phyloP scores from a whole-genome alignment of 495 filamentous ascomycete species.

The Trypethelium eluteriae region DNA sequence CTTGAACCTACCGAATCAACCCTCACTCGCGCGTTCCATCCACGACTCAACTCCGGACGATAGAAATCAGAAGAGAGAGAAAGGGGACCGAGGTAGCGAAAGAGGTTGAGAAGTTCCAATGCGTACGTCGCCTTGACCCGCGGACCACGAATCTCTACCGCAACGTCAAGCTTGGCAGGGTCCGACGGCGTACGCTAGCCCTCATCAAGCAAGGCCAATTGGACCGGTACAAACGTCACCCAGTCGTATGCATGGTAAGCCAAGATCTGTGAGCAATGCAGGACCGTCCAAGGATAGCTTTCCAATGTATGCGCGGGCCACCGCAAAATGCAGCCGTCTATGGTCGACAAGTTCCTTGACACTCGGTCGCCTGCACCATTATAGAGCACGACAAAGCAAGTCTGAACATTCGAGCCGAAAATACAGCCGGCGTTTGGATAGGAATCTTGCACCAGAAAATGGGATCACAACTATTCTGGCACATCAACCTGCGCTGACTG shows the following conservation, averaged over 20 bases:
- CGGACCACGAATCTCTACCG: slow-evolving; percentile 4
- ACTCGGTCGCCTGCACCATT: not conserved
- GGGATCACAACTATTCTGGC: not conserved
- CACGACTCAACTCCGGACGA: not conserved
- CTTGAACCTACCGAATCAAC: not conserved
- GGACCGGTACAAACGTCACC: not conserved
- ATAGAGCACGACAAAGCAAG: not conserved
- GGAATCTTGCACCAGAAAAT: not conserved
- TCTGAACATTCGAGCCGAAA: not conserved
- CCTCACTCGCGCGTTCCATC: not conserved
- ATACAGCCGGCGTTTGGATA: not conserved
- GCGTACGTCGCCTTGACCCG: not conserved
- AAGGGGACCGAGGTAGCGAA: not conserved
- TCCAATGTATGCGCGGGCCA: not conserved
- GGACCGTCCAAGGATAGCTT: not conserved
- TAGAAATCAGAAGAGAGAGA: not conserved
- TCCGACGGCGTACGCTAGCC: not conserved
- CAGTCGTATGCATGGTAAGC: not conserved
- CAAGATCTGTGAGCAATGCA: not conserved
- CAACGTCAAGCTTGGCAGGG: not conserved
- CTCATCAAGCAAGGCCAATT: not conserved
- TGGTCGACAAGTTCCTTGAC: not conserved
- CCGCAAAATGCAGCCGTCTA: not conserved
- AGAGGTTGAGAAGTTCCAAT: not conserved
- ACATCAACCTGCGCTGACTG: not conserved